Base-by-base conservation (phyloP, 1,284 basidiomycete species). In the Rhodotorula sp. region DNA sequence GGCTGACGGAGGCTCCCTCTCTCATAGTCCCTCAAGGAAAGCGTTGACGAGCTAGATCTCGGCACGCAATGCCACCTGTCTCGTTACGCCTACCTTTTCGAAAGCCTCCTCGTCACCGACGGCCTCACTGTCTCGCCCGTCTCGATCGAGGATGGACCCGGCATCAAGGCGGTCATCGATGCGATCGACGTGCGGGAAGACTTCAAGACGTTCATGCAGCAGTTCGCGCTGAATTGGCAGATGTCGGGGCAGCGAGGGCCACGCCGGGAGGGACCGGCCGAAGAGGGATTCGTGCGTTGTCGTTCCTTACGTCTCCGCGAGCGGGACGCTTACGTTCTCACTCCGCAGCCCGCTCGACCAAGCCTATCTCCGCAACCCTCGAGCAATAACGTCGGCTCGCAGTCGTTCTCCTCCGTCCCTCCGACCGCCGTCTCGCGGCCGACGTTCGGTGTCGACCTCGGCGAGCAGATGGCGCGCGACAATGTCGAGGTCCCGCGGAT, bases 201-300 rank as follows among this genome's bases (percentile, higher is more conserved):
- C 81, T 99, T 99, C 83, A 95, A 91, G 81, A 86, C 86, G 28
- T 99, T 90, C 80, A 96, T 99, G 94, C 91, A 96, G 79, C 93
- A 96, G 78, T 99, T 96, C 78, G 89, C 91, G 8, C 83, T 87
- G 74, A 91, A 91, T 10, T 89, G 91, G 71, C 91, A 85, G 22
- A 81, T 84, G 47, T 85, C 87, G 13, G 78, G 80, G 16, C 78
- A 79, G 60, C 74, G 75, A 20, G 80, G 80, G 7, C 80, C 81
- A 2, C 67, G 77, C 18, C 68, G 81, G 18, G 79, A 80, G 63
- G 80, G 78, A 0, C 79, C 79, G 0, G 77, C 78, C 50, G 81
- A 81, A 61, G 80, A 81, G 34, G 77, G 79, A 7, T 79, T 78
- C 61, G 76, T 82, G 47, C 37, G 76, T 51, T 20, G 20, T 20